Evolutionary conservation across 2,329 filamentous ascomycete species (phyloP), one percentile per base, ranked within the genome.

Genomic region (Fusarium proliferatum): DNA sequence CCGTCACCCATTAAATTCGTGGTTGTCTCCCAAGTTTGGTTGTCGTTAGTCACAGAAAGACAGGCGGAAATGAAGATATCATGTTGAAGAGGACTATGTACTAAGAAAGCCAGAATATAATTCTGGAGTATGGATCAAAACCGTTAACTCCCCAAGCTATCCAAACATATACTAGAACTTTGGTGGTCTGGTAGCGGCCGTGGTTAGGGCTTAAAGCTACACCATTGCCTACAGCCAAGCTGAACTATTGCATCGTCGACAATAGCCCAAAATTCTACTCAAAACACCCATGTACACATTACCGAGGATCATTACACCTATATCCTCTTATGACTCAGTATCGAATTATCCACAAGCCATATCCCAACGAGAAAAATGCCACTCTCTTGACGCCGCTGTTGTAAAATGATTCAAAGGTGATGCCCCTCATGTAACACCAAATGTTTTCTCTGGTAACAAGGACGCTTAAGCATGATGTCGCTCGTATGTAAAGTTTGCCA

Each of bases 331-430:
- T 64, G 36, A 69, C 64, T 42, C 34, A 70, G 49, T 49, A 70
- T 64, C 45, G 69, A 74, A 46, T 65, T 71, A 71, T 70, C 61
- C 62, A 67, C 67, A 71, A 76, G 53, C 59, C 68, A 57, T 71
- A 61, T 43, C 69, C 69, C 55, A 30, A 53, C 58, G 46, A 71
- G 64, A 66, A 68, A 73, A 72, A 76, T 68, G 63, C 61, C 61
- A 33, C 62, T 67, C 38, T 76, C 75, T 59, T 69, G 72, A 77
- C 76, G 76, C 76, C 76, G 63, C 61, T 62, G 39, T 62, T 76
- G 66, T 26, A 71, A 73, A 67, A 69, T 70, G 65, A 76, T 70
- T 62, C 46, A 33, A 64, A 69, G 38, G 30, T 51, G 65, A 64
- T 38, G 36, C 28, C 36, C 51, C 55, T 64, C 58, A 56, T 55